Base-by-base conservation (phyloP, 2,329 filamentous ascomycete species). In the Mycosphaerelloides madeirae region DNA sequence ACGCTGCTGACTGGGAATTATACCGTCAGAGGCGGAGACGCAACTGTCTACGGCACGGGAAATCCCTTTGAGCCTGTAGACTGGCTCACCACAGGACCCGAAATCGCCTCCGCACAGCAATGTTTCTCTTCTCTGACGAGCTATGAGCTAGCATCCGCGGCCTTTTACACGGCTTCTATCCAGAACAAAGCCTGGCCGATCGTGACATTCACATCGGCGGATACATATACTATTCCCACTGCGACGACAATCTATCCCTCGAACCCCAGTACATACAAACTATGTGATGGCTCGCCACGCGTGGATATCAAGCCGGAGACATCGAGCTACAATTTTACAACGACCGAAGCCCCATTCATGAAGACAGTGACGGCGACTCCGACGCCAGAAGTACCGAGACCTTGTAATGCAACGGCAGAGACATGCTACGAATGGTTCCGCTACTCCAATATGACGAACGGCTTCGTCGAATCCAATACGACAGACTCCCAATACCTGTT, bases 271-370 rank as follows among this genome's bases (percentile, higher is more conserved):
- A 44, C 48, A 0, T 60, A 59, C 18, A 55, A 45, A n/a, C 41
- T 59, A 1, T 59, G 56, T 35, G 56, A 60, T 42, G 55, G 56
- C 16, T 49, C 44, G 9, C 36, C 56, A 3, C 48, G 57, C 4
- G 53, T 52, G 3, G 41, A 58, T 22, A 20, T 41, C n/a, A 20
- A 41, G 15, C 55, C 53, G 6, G 32, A 12, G 2, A 57, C 54
- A 7, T 33, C 42, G 7, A 9, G 22, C 22, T 25, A 25, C 9
- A 25, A 25, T 25, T 25, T 6, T 25, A 25, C 22, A 9, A 35
- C 36, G n/a, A 18, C n/a, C 7, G 22, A n/a, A 22, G 20, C 13
- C 22, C 44, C 33, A 8, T 15, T 14, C 2, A 44, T 44, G 19
- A 16, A 31, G 8, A 11, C 31, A 6, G 13, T 22, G 19, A 52